These are phyloP conservation scores for Lathyrus oleraceus DNA, from an alignment of 306 rosid genomes.

Conservation along the genomic window DNA sequence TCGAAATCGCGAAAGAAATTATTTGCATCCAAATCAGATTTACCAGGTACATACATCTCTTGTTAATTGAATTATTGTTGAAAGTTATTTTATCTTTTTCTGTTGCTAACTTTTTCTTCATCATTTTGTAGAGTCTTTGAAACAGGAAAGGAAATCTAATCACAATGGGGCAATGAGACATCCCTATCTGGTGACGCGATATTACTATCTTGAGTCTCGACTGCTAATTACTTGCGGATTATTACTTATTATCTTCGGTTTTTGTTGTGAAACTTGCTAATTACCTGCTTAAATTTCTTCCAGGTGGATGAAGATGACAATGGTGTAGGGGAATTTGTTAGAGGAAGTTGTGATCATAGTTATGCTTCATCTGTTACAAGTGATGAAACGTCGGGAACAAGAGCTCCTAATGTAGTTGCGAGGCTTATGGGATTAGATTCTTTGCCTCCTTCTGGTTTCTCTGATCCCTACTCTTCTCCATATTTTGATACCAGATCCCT, in stretches of 20 bases:
- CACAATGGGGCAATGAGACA: slow-evolving; percentile 52
- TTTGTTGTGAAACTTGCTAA: neutral
- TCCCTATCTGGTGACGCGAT: slow-evolving; percentile 48
- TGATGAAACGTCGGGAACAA: slow-evolving; percentile 68
- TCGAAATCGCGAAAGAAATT: slow-evolving; percentile 85
- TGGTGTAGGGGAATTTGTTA: slow-evolving; percentile 47
- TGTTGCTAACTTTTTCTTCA: slow-evolving; percentile 15
- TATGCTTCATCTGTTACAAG: slow-evolving; percentile 91
- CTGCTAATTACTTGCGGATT: neutral
- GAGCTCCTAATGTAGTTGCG: slow-evolving; percentile 84
- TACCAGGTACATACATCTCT: slow-evolving; percentile 50
- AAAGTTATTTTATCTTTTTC: slow-evolving; percentile 23
- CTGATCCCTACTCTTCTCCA: slow-evolving; percentile 66
- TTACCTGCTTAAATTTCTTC: slow-evolving; percentile 18
- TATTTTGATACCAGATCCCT: slow-evolving; percentile 72
- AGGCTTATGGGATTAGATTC: slow-evolving; percentile 95
- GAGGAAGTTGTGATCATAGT: slow-evolving; percentile 70
- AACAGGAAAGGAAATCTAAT: slow-evolving; percentile 53
- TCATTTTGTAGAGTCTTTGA: slow-evolving; percentile 49
- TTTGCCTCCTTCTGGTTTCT: slow-evolving; percentile 63
- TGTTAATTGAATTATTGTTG: slow-evolving; percentile 22
- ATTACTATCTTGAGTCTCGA: slow-evolving; percentile 26
- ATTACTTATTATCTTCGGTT: too few relatives aligned
- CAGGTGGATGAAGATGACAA: slow-evolving; percentile 70
- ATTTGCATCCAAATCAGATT: slow-evolving; percentile 65